A percentile compares a stretch with the other conserved stretches of the same genome.
Conservation (phyloP, 2,329 filamentous ascomycete genomes). For the Fusarium metavorans region DNA sequence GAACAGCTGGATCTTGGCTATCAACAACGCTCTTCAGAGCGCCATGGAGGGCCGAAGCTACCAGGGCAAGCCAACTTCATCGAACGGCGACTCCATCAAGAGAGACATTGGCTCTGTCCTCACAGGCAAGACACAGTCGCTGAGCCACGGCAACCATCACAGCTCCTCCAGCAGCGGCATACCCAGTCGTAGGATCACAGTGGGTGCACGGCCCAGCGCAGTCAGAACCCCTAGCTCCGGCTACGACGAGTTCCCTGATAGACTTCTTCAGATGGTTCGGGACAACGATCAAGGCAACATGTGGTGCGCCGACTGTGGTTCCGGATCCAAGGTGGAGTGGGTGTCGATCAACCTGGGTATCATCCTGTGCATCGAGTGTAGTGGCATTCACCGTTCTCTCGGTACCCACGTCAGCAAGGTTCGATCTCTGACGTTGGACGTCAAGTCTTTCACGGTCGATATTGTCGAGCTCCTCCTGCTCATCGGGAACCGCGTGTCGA, state of each 20-base stretch:
- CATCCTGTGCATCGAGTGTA: conserved; percentile 97
- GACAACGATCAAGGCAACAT: conserved; percentile 93
- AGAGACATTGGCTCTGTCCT: conserved; percentile 93
- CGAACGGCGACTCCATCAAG: conserved; percentile 67
- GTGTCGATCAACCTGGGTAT: conserved; percentile 98
- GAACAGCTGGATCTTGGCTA: conserved; percentile 94
- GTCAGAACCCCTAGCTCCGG: conserved; percentile 75
- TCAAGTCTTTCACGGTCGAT: conserved; percentile 95
- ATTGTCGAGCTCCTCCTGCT: conserved; percentile 93
- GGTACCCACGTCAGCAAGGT: conserved; percentile 99
- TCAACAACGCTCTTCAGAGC: conserved; percentile 97
- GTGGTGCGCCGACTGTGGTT: conserved; percentile 94
- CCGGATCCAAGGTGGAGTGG: conserved; percentile 95
- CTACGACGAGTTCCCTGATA: conserved; percentile 86
- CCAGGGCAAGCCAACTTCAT: conserved; percentile 62
- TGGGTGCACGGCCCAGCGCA: conserved; percentile 85
- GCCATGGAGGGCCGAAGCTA: conserved; percentile 86
- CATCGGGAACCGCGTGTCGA: conserved; percentile 93
- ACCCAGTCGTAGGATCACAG: conserved; percentile 87
- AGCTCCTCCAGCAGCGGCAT: conserved; percentile 61
- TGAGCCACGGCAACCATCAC: conserved; percentile 67
- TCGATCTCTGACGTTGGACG: conserved; percentile 93
- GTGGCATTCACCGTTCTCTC: conserved; percentile 94
- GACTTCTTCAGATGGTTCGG: conserved; percentile 86
- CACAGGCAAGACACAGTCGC: conserved; percentile 88